A percentile compares a stretch with the other conserved stretches of the same genome.
Conservation (phyloP, 225 moss, liverwort and hornwort genomes). For the Polytrichum formosum region DNA sequence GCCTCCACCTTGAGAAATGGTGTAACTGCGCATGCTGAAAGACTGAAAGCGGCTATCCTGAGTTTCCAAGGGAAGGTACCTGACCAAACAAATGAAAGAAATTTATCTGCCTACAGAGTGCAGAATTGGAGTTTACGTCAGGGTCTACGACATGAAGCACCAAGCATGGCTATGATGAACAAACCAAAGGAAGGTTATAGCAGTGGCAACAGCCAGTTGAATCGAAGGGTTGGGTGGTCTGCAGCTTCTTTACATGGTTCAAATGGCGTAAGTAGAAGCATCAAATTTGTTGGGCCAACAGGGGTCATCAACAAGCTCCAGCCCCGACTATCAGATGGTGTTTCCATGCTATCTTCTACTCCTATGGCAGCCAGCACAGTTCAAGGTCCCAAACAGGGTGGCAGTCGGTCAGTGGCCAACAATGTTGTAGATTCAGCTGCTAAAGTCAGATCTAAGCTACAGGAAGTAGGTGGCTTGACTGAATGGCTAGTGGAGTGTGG, state of each 20-base stretch:
- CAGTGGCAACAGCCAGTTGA: conserved; percentile 15
- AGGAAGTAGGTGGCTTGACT: conserved; percentile 51
- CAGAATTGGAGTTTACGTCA: conserved; percentile 16
- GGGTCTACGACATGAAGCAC: conserved; percentile 7
- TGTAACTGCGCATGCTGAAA: conserved; percentile 23
- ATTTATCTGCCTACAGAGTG: background rate
- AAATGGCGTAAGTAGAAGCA: conserved; percentile 14
- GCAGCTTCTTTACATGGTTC: conserved; percentile 7
- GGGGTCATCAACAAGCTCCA: conserved; percentile 14
- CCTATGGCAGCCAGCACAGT: background rate
- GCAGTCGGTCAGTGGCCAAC: background rate
- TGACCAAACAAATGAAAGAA: conserved; percentile 16
- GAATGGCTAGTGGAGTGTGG: conserved; percentile 51
- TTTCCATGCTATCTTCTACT: background rate
- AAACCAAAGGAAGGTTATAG: conserved; percentile 8
- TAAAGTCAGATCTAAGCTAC: conserved; percentile 31
- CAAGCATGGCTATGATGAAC: conserved; percentile 10
- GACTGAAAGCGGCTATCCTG: conserved; percentile 16
- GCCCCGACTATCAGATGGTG: conserved; percentile 3
- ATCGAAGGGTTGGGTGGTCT: conserved; percentile 12
- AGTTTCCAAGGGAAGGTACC: conserved; percentile 23
- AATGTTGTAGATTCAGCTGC: conserved; percentile 26
- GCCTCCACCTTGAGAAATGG: conserved; percentile 26
- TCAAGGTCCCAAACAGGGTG: background rate
- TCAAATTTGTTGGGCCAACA: conserved; percentile 12